Evolutionary conservation across 2,329 filamentous ascomycete species (phyloP).

Genomic region (Curvularia sp.): DNA sequence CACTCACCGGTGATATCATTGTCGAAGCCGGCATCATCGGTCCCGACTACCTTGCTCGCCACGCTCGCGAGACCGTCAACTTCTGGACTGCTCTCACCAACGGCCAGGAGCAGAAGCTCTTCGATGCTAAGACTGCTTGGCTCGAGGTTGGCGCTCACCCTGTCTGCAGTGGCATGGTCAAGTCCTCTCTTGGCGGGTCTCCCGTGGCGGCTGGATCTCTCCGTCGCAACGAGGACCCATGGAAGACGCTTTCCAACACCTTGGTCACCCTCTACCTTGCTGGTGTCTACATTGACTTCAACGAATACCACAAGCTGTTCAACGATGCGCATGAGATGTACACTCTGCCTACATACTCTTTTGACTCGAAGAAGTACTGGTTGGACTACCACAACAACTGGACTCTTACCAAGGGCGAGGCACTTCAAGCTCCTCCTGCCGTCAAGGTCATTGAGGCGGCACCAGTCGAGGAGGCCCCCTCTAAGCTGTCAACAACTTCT

Average conservation of each 20-base stretch:
- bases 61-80: conserved; percentile 72
- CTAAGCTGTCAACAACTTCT: conserved; percentile 68
- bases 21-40: conserved; percentile 63
- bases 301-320: conserved; percentile 71
- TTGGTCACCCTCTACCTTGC: conserved; percentile 66
- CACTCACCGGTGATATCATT: conserved; percentile 68
- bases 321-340: conserved; percentile 64
- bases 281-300: conserved; percentile 72
- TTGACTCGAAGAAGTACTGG: conserved; percentile 76
- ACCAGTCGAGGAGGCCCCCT: conserved; percentile 51
- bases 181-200: conserved; percentile 64
- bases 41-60: conserved; percentile 68
- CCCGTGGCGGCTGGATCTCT: conserved; percentile 66
- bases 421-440: conserved; percentile 51
- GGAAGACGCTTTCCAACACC: conserved; percentile 67
- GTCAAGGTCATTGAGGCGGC: conserved; percentile 50
- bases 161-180: conserved; percentile 72
- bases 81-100: conserved; percentile 68
- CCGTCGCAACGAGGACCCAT: conserved; percentile 67
- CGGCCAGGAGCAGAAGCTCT: conserved; percentile 64
- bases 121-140: conserved; percentile 72
- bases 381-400: conserved; percentile 75
- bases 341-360: conserved; percentile 72
- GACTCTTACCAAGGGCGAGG: conserved; percentile 72
- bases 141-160: conserved; percentile 78